Conservation (phyloP, 176 grass and related monocot genomes). For the Aegilops sharonensis region DNA sequence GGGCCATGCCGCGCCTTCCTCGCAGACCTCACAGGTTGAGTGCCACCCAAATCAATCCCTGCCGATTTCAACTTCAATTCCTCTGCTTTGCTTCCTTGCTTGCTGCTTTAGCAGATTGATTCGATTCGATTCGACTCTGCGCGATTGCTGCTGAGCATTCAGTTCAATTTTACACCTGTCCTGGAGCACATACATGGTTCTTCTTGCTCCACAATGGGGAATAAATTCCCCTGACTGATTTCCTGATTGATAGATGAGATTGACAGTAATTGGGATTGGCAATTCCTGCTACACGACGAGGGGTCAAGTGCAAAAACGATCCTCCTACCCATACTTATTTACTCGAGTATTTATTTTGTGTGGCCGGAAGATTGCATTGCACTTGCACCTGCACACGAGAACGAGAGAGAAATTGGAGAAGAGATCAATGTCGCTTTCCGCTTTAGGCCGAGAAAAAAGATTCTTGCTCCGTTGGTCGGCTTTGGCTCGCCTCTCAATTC, state of each 20-base stretch:
- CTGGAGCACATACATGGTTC: too few relatives aligned
- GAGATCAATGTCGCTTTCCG: neutral
- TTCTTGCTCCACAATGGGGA: neutral
- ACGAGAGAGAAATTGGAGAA: too few relatives aligned
- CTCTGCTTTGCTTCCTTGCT: neutral
- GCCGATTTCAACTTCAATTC: neutral
- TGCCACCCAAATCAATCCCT: too few relatives aligned
- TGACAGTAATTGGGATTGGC: neutral
- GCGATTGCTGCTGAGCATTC: neutral
- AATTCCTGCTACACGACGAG: neutral
- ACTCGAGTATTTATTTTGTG: too few relatives aligned
- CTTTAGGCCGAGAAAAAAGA: neutral
- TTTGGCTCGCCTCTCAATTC: neutral
- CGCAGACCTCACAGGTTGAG: constrained; percentile 75
- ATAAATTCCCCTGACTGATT: too few relatives aligned
- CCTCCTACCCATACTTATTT: too few relatives aligned
- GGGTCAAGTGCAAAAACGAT: too few relatives aligned
- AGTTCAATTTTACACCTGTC: neutral
- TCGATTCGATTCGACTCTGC: too few relatives aligned
- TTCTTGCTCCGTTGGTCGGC: neutral
- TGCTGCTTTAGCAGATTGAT: too few relatives aligned
- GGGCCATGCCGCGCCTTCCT: constrained; percentile 77
- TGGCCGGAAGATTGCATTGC: neutral
- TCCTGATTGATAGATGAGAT: neutral
- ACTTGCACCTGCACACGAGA: neutral